Evolutionary conservation across 169 alveolate species (phyloP).

Genomic region (Neospora caninum): DNA sequence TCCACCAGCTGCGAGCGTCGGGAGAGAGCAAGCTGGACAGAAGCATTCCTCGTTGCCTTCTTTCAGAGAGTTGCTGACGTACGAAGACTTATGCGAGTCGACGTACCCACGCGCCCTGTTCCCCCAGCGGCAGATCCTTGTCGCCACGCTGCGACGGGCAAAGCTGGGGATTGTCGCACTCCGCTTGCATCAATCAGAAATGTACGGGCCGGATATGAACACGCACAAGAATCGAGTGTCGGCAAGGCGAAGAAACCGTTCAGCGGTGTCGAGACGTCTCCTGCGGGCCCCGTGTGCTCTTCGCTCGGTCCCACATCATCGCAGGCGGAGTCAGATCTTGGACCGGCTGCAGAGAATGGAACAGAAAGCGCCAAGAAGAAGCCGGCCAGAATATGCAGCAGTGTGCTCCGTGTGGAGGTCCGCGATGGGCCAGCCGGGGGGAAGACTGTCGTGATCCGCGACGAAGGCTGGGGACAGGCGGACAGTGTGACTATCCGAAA

Average conservation of each 20-base stretch:
- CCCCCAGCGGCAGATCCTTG: background rate
- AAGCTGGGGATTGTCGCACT: background rate
- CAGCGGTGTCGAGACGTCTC: no score
- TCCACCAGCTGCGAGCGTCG: no score
- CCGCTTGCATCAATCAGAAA: no score
- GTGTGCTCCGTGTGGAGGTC: conserved; percentile 12
- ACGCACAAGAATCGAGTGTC: no score
- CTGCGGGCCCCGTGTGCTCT: background rate
- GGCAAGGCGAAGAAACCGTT: no score
- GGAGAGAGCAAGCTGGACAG: no score
- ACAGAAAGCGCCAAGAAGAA: background rate
- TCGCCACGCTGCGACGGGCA: background rate
- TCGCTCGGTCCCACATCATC: background rate
- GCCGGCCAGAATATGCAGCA: background rate
- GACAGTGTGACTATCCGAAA: background rate
- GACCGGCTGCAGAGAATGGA: background rate
- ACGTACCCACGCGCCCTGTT: background rate
- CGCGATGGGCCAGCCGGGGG: conserved; percentile 29
- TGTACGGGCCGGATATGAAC: no score
- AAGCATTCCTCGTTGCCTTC: background rate
- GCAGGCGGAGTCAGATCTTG: background rate
- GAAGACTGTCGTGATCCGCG: conserved; percentile 4
- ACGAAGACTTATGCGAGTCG: background rate
- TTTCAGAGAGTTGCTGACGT: background rate
- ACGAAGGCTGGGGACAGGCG: background rate